phyloP scores from a whole-genome alignment of 495 filamentous ascomycete species.

The Trichoderma parareesei region DNA sequence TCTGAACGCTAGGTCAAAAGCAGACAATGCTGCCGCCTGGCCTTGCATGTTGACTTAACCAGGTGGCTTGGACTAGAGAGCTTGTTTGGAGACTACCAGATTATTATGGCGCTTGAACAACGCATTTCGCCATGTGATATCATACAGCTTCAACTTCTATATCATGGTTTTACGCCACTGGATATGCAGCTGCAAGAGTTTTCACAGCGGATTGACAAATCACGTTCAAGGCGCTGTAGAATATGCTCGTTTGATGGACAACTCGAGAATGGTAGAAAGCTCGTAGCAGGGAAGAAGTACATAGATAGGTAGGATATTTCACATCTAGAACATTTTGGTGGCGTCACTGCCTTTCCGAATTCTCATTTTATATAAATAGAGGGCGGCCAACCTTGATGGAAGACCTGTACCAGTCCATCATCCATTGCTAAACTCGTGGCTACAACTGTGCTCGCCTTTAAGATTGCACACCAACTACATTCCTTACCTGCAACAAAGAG shows the following conservation, averaged over 20 bases:
- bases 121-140: not conserved
- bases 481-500: too few relatives aligned
- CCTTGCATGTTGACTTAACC: not conserved
- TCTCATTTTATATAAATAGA: not conserved
- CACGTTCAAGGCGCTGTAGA: too few relatives aligned
- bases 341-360: not conserved
- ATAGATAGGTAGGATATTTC: not conserved
- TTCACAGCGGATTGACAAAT: too few relatives aligned
- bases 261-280: not conserved
- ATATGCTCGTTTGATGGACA: too few relatives aligned
- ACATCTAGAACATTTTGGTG: not conserved
- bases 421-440: too few relatives aligned
- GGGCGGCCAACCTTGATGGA: not conserved
- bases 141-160: not conserved
- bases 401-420: too few relatives aligned
- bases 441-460: too few relatives aligned
- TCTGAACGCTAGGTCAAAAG: not conserved
- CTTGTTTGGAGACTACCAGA: too few relatives aligned
- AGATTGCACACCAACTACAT: too few relatives aligned
- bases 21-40: not conserved
- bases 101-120: not conserved
- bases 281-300: not conserved
- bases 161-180: too few relatives aligned
- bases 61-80: not conserved
- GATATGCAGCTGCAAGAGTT: too few relatives aligned